These are phyloP conservation scores for Candida parachauliodes DNA, from an alignment of 805 yeast species.

Conservation along the genomic window DNA sequence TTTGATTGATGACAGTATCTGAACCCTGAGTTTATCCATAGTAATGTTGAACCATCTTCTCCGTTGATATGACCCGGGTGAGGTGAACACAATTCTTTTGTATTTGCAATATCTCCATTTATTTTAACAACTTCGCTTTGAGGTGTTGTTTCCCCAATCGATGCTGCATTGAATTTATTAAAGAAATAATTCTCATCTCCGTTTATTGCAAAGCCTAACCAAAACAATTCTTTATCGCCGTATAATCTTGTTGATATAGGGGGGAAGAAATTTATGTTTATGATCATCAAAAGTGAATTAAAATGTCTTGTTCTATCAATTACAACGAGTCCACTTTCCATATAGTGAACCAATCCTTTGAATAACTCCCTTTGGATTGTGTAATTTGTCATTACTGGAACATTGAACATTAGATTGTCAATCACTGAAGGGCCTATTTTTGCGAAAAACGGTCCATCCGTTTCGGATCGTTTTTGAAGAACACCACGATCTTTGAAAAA, in stretches of 20 bases:
- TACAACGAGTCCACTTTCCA: conserved; percentile 30
- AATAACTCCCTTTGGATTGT: conserved; percentile 28
- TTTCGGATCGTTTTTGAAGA: conserved; percentile 17
- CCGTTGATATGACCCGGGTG: conserved; percentile 42
- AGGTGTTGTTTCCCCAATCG: conserved; percentile 30
- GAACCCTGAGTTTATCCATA: conserved; percentile 45
- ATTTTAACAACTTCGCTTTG: conserved; percentile 16
- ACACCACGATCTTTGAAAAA: conserved; percentile 31
- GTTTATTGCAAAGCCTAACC: conserved; percentile 25
- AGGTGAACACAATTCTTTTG: conserved; percentile 35
- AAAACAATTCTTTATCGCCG: conserved; percentile 31
- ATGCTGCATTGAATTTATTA: conserved; percentile 21
- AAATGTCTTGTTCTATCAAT: conserved; percentile 23
- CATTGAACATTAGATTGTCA: conserved; percentile 29
- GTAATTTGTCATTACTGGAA: conserved; percentile 29
- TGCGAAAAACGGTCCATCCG: conserved; percentile 20
- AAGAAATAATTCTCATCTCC: conserved; percentile 26
- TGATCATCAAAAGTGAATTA: conserved; percentile 21
- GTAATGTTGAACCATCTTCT: conserved; percentile 27
- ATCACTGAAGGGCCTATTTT: conserved; percentile 23
- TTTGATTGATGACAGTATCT: conserved; percentile 33
- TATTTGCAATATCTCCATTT: conserved; percentile 21
- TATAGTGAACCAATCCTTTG: conserved; percentile 36
- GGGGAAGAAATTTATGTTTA: conserved; percentile 24
- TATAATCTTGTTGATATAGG: conserved; percentile 17